Conservation (phyloP, 805 yeast species). For the Suhomyces faveliae region DNA sequence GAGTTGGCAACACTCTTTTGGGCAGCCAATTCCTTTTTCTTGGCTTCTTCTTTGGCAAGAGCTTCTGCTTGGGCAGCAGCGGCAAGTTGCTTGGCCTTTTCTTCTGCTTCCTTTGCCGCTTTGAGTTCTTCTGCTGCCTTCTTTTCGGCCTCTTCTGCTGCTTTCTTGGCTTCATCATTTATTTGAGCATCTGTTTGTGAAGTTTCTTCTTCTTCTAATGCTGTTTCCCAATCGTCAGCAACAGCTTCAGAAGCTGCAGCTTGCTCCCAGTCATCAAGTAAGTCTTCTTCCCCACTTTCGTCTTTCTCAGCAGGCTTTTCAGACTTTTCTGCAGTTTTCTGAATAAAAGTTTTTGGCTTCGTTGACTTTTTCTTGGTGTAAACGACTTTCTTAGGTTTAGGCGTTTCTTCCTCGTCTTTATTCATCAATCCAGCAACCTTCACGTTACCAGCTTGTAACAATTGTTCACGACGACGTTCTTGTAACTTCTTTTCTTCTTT, state of each 20-base stretch:
- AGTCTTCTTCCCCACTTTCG: constrained; percentile 45
- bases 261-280: constrained; percentile 86
- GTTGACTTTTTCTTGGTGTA: constrained; percentile 70
- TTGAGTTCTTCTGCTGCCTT: constrained; percentile 26
- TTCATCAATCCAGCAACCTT: constrained; percentile 69
- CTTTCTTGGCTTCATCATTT: constrained; percentile 21
- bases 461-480: constrained; percentile 86
- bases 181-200: constrained; percentile 1
- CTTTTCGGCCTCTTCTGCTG: constrained; percentile 19
- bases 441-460: constrained; percentile 71
- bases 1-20: constrained; percentile 15
- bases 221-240: constrained; percentile 53
- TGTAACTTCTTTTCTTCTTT: constrained; percentile 83
- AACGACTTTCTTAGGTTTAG: constrained; percentile 64
- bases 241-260: constrained; percentile 61
- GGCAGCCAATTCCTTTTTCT: constrained; percentile 11
- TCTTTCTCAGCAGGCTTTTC: constrained; percentile 29
- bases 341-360: constrained; percentile 38
- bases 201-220: constrained; percentile 24
- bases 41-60: constrained; percentile 8
- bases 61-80: constrained; percentile 13
- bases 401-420: constrained; percentile 17
- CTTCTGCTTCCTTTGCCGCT: constrained; percentile 25
- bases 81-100: constrained; percentile 36
- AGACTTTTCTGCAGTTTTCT: constrained; percentile 18